phyloP scores from a whole-genome alignment of 2,329 filamentous ascomycete species.

The Ascochyta fabae region DNA sequence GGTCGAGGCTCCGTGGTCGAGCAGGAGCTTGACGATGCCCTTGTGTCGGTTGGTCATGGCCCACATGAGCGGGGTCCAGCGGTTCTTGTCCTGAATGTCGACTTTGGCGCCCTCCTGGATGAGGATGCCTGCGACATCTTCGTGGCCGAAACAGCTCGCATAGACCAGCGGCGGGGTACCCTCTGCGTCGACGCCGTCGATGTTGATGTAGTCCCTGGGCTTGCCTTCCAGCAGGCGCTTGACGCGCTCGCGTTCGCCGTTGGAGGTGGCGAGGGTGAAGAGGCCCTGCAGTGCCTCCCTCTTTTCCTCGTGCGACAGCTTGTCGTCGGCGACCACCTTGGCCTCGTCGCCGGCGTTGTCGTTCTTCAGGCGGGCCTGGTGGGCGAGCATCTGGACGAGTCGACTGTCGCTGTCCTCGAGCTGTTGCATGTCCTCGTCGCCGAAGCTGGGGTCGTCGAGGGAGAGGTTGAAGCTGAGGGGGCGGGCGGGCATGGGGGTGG shows the following conservation, averaged over 20 bases:
- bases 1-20: conserved; percentile 93
- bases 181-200: conserved; percentile 89
- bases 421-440: conserved; percentile 65
- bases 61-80: conserved; percentile 99
- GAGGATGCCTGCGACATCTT: conserved; percentile 82
- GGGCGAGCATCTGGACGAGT: conserved; percentile 94
- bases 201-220: conserved; percentile 77
- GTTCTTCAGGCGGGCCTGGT: conserved; percentile 85
- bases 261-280: conserved; percentile 94
- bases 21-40: conserved; percentile 86
- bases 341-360: conserved; percentile 75
- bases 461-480: conserved; percentile 86
- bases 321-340: conserved; percentile 75
- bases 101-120: conserved; percentile 87
- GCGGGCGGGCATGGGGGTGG: conserved; percentile 81
- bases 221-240: conserved; percentile 75
- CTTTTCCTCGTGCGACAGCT: conserved; percentile 78
- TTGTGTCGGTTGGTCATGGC: conserved; percentile 99
- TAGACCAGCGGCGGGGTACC: conserved; percentile 97
- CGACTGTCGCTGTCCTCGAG: conserved; percentile 82
- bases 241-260: conserved; percentile 87
- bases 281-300: conserved; percentile 81
- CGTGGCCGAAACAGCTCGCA: conserved; percentile 96
- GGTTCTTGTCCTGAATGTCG: conserved; percentile 92
- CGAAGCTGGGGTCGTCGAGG: conserved; percentile 77